Percentiles rank a stretch among this genome's conserved stretches.
Evolutionary conservation across 495 filamentous ascomycete species (phyloP).

Genomic region (Bathelium albidoporum): DNA sequence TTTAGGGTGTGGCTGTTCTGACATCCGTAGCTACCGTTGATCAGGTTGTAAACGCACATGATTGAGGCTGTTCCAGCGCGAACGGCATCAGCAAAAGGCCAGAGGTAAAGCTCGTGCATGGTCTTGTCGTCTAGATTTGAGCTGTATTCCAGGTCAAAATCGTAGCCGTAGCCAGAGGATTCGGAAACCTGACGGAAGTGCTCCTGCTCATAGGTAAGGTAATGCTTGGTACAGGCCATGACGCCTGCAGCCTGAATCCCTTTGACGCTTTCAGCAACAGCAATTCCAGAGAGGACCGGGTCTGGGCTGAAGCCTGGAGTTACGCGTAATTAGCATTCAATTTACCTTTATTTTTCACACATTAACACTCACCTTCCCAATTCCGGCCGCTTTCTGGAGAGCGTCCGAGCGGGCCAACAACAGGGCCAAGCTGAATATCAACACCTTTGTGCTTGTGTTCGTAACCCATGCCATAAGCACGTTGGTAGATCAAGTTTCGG

Average conservation of each 20-base stretch:
- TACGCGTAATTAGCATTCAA: not conserved
- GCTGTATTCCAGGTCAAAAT: slow-evolving; percentile 55
- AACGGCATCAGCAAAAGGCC: slow-evolving; percentile 60
- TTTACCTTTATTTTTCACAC: not conserved
- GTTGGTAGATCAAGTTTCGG: slow-evolving; percentile 26
- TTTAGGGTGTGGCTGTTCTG: slow-evolving; percentile 67
- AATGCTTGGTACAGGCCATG: slow-evolving; percentile 34
- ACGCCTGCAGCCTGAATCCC: slow-evolving; percentile 35
- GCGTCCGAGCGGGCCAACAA: slow-evolving; percentile 60
- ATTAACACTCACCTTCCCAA: slow-evolving; percentile 49
- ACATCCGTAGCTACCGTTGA: slow-evolving; percentile 63
- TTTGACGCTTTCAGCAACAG: slow-evolving; percentile 27
- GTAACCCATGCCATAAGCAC: slow-evolving; percentile 31
- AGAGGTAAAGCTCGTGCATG: slow-evolving; percentile 91
- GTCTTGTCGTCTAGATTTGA: slow-evolving; percentile 88
- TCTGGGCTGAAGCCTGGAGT: slow-evolving; percentile 32
- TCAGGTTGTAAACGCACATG: slow-evolving; percentile 92
- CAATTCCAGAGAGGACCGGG: slow-evolving; percentile 33
- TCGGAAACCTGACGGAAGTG: slow-evolving; percentile 71
- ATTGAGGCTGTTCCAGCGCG: slow-evolving; percentile 32
- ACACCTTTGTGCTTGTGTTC: slow-evolving; percentile 39
- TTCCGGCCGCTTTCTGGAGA: slow-evolving; percentile 60
- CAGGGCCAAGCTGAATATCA: slow-evolving; percentile 79
- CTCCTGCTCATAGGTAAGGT: slow-evolving; percentile 34
- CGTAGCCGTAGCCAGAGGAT: slow-evolving; percentile 49